Evolutionary conservation across 2,329 filamentous ascomycete genomes (phyloP), one percentile per base, ranked within the genome.

Genomic region (Stenocarpella maydis): DNA sequence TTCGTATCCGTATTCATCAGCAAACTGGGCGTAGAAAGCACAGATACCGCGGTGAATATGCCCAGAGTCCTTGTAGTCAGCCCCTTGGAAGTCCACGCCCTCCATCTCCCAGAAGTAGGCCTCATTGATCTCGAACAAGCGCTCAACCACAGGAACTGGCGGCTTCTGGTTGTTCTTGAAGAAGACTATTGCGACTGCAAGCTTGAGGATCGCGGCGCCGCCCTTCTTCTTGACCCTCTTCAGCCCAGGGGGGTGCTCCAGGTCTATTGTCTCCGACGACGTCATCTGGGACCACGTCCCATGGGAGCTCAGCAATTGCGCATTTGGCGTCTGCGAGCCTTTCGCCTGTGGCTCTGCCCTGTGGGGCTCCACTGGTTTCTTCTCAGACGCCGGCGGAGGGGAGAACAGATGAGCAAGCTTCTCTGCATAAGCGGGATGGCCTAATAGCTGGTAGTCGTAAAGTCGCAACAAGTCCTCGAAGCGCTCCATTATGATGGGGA

Each of bases 161-260:
- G 65, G 65, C 28, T 67, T 67, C 52, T 67, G 52, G 41, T 41
- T 50, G 24, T 67, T 54, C 14, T 41, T 67, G 52, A 67, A 67
- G 52, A 67, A 67, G 3, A 21, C 28, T 9, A 67, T 47, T 1
- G 65, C 65, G 9, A 41, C 17, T 15, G 28, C 53, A 24, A 67
- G 53, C 50, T 67, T 67, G 41, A 67, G 65, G 21, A 67, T 49
- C 2, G 41, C 65, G 7, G 65, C 65, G 7, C 65, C 65, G 21
- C 65, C 65, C 52, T 58, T 67, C 53, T 67, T 67, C 65, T 47
- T 58, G 41, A 67, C 65, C 53, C 65, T 49, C 19, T 67, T 67
- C 31, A 45, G 43, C n/a, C 65, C 52, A 8, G 28, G 6, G 1
- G 52, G 45, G 3, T 54, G 21, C n/a, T 39, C 52, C 4, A 55